phyloP scores from a whole-genome alignment of 768 basidiomycete species.

The Cystobasidium onofrii region DNA sequence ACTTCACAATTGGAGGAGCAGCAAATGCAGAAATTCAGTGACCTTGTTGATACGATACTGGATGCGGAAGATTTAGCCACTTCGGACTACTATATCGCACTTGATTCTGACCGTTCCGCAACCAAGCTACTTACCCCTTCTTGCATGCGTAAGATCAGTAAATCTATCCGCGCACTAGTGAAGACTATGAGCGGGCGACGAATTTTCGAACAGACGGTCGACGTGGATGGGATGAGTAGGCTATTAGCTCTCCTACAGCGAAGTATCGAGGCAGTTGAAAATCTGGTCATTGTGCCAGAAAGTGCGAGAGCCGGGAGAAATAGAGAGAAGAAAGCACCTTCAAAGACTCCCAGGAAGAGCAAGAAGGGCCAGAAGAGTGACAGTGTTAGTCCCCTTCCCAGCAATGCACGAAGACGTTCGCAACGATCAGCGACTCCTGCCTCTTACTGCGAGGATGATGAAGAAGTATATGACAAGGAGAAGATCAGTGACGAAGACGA shows the following conservation, averaged over 20 bases:
- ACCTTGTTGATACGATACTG: constrained; percentile 22
- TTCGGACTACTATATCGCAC: neutral
- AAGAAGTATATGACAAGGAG: constrained; percentile 16
- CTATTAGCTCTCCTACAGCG: constrained; percentile 70
- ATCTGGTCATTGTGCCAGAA: constrained; percentile 60
- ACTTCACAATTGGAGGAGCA: neutral
- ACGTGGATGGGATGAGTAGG: constrained; percentile 50
- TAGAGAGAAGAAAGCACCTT: constrained; percentile 45
- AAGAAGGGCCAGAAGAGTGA: constrained; percentile 12
- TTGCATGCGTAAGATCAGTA: neutral
- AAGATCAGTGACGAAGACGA: neutral
- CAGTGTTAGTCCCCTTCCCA: constrained; percentile 4
- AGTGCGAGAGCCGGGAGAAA: constrained; percentile 41
- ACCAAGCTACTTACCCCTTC: constrained; percentile 10
- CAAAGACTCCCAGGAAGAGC: constrained; percentile 18
- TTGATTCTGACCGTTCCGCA: neutral
- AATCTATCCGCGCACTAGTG: neutral
- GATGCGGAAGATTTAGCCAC: constrained; percentile 12
- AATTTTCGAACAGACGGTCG: neutral
- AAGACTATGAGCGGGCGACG: neutral
- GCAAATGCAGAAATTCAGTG: neutral
- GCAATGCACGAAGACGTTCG: constrained; percentile 47
- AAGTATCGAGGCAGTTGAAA: constrained; percentile 66
- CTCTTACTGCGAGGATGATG: constrained; percentile 8
- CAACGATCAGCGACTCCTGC: constrained; percentile 47